Evolutionary conservation across 1,284 basidiomycete species (phyloP).

Genomic region (Ganoderma lingzhi): DNA sequence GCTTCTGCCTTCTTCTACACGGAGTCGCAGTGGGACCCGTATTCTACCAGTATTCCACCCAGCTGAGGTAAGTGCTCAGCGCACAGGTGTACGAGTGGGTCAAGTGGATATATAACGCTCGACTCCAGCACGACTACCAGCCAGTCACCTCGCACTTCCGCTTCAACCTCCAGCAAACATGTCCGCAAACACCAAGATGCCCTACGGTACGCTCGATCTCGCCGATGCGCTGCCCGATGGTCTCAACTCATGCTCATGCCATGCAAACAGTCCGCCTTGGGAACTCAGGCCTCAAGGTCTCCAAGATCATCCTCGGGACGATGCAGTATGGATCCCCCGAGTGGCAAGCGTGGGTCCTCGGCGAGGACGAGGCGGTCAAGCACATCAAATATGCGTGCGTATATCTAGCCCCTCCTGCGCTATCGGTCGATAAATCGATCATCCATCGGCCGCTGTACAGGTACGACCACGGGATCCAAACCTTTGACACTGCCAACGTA

Average conservation of each 20-base stretch:
- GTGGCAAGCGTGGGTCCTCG: constrained; percentile 50
- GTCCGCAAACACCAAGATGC: neutral
- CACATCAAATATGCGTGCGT: constrained; percentile 49
- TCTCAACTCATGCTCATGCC: neutral
- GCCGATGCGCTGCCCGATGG: neutral
- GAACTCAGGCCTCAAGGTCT: constrained; percentile 55
- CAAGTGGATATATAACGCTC: neutral
- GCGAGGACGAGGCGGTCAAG: constrained; percentile 48
- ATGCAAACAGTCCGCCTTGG: constrained; percentile 48
- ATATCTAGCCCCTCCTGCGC: neutral
- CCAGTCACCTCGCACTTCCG: neutral
- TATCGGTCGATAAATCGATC: neutral
- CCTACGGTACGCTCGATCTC: neutral
- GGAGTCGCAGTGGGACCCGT: neutral
- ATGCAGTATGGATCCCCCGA: constrained; percentile 50
- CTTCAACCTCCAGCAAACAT: neutral
- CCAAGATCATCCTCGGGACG: constrained; percentile 51
- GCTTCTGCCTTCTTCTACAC: neutral
- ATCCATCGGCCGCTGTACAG: neutral
- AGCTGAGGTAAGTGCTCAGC: no score
- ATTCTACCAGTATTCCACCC: neutral
- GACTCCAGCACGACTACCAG: neutral
- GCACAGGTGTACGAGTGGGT: neutral
- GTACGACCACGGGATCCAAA: constrained; percentile 54
- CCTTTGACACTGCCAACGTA: constrained; percentile 59